Base-by-base conservation (phyloP, 768 basidiomycete species). In the Trametes meyenii region DNA sequence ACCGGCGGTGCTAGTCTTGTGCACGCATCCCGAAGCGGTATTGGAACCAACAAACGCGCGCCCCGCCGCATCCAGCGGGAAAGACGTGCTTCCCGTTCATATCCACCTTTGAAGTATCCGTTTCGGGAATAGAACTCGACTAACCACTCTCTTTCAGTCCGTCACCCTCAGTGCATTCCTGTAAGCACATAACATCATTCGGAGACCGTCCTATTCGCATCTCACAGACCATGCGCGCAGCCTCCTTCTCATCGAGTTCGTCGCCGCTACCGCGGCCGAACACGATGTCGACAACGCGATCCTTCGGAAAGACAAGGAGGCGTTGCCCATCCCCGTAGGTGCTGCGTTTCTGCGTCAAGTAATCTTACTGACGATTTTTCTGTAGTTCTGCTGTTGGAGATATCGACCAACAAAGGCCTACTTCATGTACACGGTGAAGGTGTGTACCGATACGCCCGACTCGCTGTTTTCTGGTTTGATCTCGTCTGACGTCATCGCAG, bases 391-490 rank as follows among this genome's bases (percentile, higher is more conserved):
- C 71, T 93, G 80, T 69, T 91, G 85, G 85, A 79, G 89, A 68
- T 94, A 89, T 71, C 78, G 91, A 16, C 91, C 92, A 0, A 90
- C 90, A 16, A 94, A 92, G 85, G 79, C 88, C 2, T 94, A 96
- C 75, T 96, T 96, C 72, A 91, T 96, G 86, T 88, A 93, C 69
- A 87, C 91, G 11, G 74, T 93, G 71, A 93, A 92, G 79, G 92
- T 88, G 66, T 6, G 74, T 26, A n/a, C 44, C n/a, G 33, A n/a
- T 8, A 11, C 14, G 1, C 8, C 29, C 29, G 29, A 33, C 8
- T 0, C 33, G 19, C 4, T 5, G 17, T 23, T 6, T 3, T 13
- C 1, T n/a, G n/a, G n/a, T n/a, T 24, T n/a, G 19, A 35, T 1
- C 12, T 14, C 26, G 13, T 5, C 58, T 51, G 12, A 52, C 17